Base-by-base conservation (phyloP, 139 green algal species). In the Coccomyxa sp. region DNA sequence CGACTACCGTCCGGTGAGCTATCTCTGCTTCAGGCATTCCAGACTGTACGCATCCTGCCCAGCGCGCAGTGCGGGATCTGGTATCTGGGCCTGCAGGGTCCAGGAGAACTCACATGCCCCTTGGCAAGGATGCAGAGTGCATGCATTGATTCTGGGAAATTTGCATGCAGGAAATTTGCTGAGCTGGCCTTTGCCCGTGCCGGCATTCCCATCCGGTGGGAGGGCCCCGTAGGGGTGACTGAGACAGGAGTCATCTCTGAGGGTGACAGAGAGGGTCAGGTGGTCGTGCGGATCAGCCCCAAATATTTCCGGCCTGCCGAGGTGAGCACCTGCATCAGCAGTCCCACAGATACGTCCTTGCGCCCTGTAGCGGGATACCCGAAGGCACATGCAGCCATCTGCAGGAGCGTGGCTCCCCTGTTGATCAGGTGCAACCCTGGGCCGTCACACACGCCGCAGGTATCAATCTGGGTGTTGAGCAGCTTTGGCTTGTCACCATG, bases 251-350 rank as follows among this genome's bases (percentile, higher is more conserved):
- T 81, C 69, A 70, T 79, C 10, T 69, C 64, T 1, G 34, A 58
- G 0, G 82, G 82, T 36, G 36, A 75, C 8, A 68, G 41, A 6
- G 74, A 16, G 12, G 82, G 79, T 40, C 27, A 82, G 36, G 38
- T 70, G 6, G 77, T 90, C 12, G 79, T 91, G 6, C 38, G 36
- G 7, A 82, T 91, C 24, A 77, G 80, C 72, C 73, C 81, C 64
- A 77, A 74, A 37, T 95, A 92, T 79, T 95, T 94, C 89, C 89
- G 91, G 39, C 91, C 91, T 12, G 84, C 89, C 39, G 90, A 95
- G 84, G 64, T 36, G 64, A n/a, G n/a, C n/a, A n/a, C n/a, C n/a
- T n/a, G n/a, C n/a, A n/a, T n/a, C n/a, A n/a, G n/a, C n/a, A n/a
- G n/a, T n/a, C n/a, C n/a, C n/a, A n/a, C n/a, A n/a, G 3, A 12